Evolutionary conservation across 306 rosid genomes (phyloP).

Genomic region (Purshia tridentata): DNA sequence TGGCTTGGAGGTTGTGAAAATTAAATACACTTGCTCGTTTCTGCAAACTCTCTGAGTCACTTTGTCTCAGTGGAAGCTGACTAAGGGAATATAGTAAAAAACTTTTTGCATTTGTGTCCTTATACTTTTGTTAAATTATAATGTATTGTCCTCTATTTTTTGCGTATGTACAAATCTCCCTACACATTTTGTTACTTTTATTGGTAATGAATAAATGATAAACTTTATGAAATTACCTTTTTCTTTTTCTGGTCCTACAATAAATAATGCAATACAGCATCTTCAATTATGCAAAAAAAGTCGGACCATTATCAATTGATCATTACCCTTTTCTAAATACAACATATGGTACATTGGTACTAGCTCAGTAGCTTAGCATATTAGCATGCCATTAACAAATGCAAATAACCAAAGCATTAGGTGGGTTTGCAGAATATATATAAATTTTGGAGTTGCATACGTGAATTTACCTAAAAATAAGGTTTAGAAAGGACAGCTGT

Average conservation of each 20-base stretch:
- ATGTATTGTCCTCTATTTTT: not conserved
- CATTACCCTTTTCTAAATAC: too few species aligned
- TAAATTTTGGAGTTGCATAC: not conserved
- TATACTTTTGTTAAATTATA: constrained; percentile 15
- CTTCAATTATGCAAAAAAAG: too few species aligned
- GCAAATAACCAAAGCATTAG: not conserved
- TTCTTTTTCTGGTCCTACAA: too few species aligned
- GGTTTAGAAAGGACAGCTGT: not conserved
- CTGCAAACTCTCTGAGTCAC: constrained; percentile 41
- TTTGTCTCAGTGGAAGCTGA: constrained; percentile 55
- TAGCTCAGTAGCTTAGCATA: too few species aligned
- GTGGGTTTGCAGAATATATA: not conserved
- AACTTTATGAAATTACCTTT: not conserved
- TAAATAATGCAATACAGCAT: too few species aligned
- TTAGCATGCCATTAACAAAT: not conserved
- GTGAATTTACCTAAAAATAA: not conserved
- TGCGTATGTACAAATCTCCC: not conserved
- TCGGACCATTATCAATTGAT: too few species aligned
- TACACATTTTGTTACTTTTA: not conserved
- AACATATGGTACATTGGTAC: too few species aligned
- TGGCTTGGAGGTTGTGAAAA: constrained; percentile 72
- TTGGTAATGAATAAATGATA: too few species aligned
- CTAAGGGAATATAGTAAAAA: constrained; percentile 41
- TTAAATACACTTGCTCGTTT: constrained; percentile 55
- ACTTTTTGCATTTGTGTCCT: constrained; percentile 36